A percentile compares a stretch with the other conserved stretches of the same genome.
These are phyloP conservation scores for Botrytis fabae DNA, from an alignment of 2,329 filamentous ascomycete genomes.

Conservation along the genomic window DNA sequence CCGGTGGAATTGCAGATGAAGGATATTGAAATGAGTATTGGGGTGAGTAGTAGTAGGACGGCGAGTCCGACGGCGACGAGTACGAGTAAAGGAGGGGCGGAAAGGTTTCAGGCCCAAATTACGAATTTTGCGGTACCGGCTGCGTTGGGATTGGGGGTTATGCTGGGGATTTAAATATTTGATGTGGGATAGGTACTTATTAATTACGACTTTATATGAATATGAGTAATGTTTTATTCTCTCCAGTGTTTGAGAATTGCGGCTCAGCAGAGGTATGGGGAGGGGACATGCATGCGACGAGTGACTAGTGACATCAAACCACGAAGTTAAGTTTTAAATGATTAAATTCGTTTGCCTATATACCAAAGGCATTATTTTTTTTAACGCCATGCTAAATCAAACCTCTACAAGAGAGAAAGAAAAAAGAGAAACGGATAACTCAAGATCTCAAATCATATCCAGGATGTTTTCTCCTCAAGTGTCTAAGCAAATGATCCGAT, in stretches of 20 bases:
- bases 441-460: conserved; percentile 4
- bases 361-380: neutral
- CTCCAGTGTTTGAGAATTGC: neutral
- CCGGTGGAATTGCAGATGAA: conserved; percentile 4
- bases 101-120: conserved; percentile 9
- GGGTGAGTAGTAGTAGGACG: conserved; percentile 4
- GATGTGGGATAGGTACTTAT: neutral
- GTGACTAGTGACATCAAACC: neutral
- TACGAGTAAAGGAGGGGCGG: conserved; percentile 6
- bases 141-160: conserved; percentile 13
- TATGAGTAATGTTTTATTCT: conserved; percentile 9
- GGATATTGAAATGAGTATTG: conserved; percentile 15
- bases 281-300: neutral
- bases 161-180: conserved; percentile 1
- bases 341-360: neutral
- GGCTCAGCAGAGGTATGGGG: neutral
- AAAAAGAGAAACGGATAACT: neutral
- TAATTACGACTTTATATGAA: neutral
- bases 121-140: conserved; percentile 24
- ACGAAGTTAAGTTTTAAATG: neutral
- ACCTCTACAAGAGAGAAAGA: neutral
- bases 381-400: conserved; percentile 1
- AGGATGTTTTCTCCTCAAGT: conserved; percentile 11
- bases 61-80: neutral
- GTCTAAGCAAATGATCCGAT: conserved; percentile 12